Evolutionary conservation across 805 yeast species (phyloP).

Genomic region (Sugiyamaella qingdaonensis): DNA sequence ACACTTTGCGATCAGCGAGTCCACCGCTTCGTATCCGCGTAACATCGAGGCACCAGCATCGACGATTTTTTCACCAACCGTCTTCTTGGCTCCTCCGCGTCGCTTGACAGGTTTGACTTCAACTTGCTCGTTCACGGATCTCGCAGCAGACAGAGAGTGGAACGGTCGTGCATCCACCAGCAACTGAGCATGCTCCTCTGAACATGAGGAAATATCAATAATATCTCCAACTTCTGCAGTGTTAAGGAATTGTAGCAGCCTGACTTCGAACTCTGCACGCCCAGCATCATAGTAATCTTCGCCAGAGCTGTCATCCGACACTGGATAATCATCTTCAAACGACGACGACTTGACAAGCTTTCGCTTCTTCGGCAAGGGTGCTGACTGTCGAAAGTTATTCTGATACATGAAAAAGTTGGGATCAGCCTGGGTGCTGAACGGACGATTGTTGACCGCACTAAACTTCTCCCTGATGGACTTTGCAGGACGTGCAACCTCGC

Average conservation of each 20-base stretch:
- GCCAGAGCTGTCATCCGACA: constrained; percentile 40
- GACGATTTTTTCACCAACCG: constrained; percentile 69
- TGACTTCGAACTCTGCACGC: constrained; percentile 48
- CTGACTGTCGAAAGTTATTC: constrained; percentile 1
- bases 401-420: constrained; percentile 5
- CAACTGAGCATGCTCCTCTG: constrained; percentile 58
- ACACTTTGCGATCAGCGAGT: constrained; percentile 82
- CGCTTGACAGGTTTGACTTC: constrained; percentile 29
- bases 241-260: constrained; percentile 73
- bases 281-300: constrained; percentile 44
- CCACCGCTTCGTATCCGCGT: constrained; percentile 91
- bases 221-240: constrained; percentile 70
- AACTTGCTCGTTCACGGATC: constrained; percentile 51
- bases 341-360: constrained; percentile 4
- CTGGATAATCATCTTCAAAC: constrained; percentile 11
- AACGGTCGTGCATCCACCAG: constrained; percentile 73
- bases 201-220: constrained; percentile 71
- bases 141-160: constrained; percentile 51
- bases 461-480: constrained; percentile 37
- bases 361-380: constrained; percentile 9
- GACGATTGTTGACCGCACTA: constrained; percentile 8
- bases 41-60: constrained; percentile 64
- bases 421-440: background rate
- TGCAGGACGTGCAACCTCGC: constrained; percentile 28
- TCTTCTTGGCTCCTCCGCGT: constrained; percentile 44